phyloP scores from a whole-genome alignment of 257 asterid genomes.

The Lycium barbarum region DNA sequence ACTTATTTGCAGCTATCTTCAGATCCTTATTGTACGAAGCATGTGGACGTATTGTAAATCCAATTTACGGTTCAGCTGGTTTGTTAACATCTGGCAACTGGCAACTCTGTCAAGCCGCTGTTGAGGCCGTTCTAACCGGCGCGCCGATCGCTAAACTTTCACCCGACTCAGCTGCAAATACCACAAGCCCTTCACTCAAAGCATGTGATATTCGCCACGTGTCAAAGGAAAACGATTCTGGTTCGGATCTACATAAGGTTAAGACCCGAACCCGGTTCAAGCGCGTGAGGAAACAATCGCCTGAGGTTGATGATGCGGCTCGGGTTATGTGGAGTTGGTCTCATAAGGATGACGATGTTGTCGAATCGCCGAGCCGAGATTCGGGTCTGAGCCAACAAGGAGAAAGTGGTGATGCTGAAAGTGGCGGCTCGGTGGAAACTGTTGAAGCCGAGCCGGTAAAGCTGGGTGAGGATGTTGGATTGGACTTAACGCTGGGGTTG shows the following conservation, averaged over 20 bases:
- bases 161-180: constrained; percentile 40
- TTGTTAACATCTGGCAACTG: constrained; percentile 51
- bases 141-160: constrained; percentile 43
- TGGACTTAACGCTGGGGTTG: constrained; percentile 48
- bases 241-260: constrained; percentile 38
- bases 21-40: constrained; percentile 53
- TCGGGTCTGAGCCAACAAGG: constrained; percentile 38
- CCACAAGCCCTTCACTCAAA: constrained; percentile 39
- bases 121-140: constrained; percentile 51
- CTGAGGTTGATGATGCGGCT: constrained; percentile 49
- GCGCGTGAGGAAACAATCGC: constrained; percentile 36
- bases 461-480: constrained; percentile 34
- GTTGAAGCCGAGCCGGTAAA: constrained; percentile 33
- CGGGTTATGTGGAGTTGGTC: constrained; percentile 56
- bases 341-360: constrained; percentile 29
- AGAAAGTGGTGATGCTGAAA: constrained; percentile 28
- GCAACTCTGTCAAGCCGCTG: constrained; percentile 54
- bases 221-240: constrained; percentile 27
- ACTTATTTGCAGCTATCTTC: constrained; percentile 41
- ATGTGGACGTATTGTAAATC: constrained; percentile 54
- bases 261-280: constrained; percentile 34
- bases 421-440: constrained; percentile 36
- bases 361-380: constrained; percentile 38
- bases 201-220: constrained; percentile 54
- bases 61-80: constrained; percentile 50